Conservation (phyloP, 306 rosid species). For the Abrus pulchellus region DNA sequence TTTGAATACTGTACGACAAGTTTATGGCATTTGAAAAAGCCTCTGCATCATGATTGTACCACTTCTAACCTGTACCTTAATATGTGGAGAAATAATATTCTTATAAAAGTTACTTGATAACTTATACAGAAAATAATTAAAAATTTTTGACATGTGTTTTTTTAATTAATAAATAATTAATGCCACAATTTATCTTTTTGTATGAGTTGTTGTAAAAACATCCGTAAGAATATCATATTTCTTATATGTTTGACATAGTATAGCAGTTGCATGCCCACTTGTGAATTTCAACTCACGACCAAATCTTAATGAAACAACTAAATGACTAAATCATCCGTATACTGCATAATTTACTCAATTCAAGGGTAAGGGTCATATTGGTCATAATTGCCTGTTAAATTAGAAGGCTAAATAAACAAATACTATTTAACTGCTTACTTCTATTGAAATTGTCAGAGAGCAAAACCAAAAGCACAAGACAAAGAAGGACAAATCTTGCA, state of each 20-base stretch:
- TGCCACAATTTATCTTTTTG: too few relatives aligned
- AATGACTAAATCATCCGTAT: slow-evolving; percentile 41
- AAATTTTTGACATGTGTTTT: too few relatives aligned
- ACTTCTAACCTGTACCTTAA: slow-evolving; percentile 34
- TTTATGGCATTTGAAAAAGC: slow-evolving; percentile 40
- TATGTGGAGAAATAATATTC: neutral
- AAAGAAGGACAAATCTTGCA: slow-evolving; percentile 38
- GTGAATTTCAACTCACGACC: slow-evolving; percentile 30
- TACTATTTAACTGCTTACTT: slow-evolving; percentile 44
- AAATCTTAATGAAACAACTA: slow-evolving; percentile 19
- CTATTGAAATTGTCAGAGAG: slow-evolving; percentile 72
- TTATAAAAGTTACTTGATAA: too few relatives aligned
- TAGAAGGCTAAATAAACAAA: slow-evolving; percentile 14
- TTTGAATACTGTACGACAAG: neutral
- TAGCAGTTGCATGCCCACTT: neutral
- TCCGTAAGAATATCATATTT: too few relatives aligned
- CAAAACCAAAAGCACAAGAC: slow-evolving; percentile 53
- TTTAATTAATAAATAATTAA: too few relatives aligned
- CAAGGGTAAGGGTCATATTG: slow-evolving; percentile 33
- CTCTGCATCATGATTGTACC: slow-evolving; percentile 27
- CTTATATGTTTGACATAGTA: slow-evolving; percentile 33
- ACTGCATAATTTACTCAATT: neutral
- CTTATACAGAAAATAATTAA: too few relatives aligned
- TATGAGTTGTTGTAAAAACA: too few relatives aligned
- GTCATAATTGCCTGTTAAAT: slow-evolving; percentile 35